Evolutionary conservation across 2,329 filamentous ascomycete genomes (phyloP).

Genomic region (Clonostachys solani): DNA sequence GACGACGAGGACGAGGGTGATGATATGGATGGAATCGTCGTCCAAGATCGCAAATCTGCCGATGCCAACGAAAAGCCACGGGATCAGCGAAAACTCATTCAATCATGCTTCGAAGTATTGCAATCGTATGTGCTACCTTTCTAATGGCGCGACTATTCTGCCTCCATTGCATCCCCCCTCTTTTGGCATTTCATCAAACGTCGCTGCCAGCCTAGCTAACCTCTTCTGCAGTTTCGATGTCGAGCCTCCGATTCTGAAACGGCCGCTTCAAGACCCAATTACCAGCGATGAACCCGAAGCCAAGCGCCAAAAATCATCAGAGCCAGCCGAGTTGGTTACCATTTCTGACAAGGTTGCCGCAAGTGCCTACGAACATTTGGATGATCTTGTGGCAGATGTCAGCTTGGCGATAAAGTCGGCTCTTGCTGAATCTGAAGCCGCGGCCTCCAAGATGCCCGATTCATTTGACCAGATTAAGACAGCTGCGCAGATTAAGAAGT

Average conservation of each 20-base stretch:
- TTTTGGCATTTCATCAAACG: not conserved
- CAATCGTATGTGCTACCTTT: conserved; percentile 22
- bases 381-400: conserved; percentile 60
- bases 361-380: conserved; percentile 53
- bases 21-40: conserved; percentile 6
- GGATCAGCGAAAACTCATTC: conserved; percentile 27
- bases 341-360: conserved; percentile 50
- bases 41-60: conserved; percentile 1
- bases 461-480: conserved; percentile 17
- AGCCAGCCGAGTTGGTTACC: conserved; percentile 24
- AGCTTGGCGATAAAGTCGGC: conserved; percentile 41
- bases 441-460: conserved; percentile 19
- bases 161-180: conserved; percentile 1
- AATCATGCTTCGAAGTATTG: conserved; percentile 29
- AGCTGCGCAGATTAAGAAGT: conserved; percentile 42
- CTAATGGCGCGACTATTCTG: not conserved
- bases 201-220: conserved; percentile 17
- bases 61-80: conserved; percentile 5
- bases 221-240: conserved; percentile 44
- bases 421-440: conserved; percentile 37
- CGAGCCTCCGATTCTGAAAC: conserved; percentile 49
- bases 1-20: conserved; percentile 34
- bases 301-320: conserved; percentile 57
- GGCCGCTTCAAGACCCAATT: conserved; percentile 38
- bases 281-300: conserved; percentile 46